Evolutionary conservation across 768 basidiomycete genomes (phyloP).

Genomic region (Trametes cinnabarina): DNA sequence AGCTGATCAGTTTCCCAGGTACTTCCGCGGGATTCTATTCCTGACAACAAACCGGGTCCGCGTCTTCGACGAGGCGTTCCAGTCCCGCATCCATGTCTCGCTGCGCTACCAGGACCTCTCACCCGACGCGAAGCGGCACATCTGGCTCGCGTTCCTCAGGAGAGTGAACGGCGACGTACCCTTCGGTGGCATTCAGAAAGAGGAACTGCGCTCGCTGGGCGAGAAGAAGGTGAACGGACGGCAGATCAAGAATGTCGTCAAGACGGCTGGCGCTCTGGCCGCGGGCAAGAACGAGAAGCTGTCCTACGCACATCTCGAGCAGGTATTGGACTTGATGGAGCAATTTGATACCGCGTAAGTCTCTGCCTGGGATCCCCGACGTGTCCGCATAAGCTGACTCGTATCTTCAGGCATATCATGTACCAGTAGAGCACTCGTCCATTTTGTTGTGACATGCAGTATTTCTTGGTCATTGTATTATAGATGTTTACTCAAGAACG

Average conservation of each 20-base stretch:
- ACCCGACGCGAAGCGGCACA: constrained; percentile 50
- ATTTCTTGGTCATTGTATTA: background rate
- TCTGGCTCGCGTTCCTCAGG: constrained; percentile 61
- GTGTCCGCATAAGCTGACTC: background rate
- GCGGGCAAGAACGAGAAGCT: constrained; percentile 46
- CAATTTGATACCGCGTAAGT: constrained; percentile 43
- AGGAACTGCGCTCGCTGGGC: constrained; percentile 47
- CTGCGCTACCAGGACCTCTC: constrained; percentile 62
- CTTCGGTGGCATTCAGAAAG: constrained; percentile 36
- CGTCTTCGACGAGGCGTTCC: constrained; percentile 39
- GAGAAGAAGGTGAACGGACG: constrained; percentile 57
- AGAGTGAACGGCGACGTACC: constrained; percentile 32
- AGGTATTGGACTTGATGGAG: constrained; percentile 61
- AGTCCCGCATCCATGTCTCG: constrained; percentile 32
- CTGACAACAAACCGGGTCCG: constrained; percentile 39
- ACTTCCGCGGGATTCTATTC: constrained; percentile 39
- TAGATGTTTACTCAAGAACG: background rate
- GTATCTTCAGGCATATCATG: constrained; percentile 13
- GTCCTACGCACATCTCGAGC: constrained; percentile 48
- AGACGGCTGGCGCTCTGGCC: constrained; percentile 63
- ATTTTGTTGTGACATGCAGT: background rate
- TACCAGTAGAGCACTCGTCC: constrained; percentile 14
- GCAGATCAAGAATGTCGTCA: constrained; percentile 68
- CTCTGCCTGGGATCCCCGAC: background rate
- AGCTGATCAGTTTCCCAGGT: constrained; percentile 1